Conservation (phyloP, 2,329 filamentous ascomycete species). For the Pseudogymnoascus sp. region DNA sequence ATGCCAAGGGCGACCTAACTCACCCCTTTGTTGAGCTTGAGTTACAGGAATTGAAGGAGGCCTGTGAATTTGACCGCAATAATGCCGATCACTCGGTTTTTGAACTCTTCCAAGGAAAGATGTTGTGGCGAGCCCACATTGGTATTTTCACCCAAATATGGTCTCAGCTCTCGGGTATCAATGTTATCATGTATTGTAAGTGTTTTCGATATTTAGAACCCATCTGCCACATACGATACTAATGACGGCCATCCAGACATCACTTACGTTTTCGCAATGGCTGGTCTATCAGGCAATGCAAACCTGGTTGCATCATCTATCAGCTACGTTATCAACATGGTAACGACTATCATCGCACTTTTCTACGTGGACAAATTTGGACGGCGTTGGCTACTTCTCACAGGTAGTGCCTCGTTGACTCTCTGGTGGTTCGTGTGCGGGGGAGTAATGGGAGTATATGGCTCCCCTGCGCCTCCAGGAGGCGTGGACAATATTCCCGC, state of each 20-base stretch:
- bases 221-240: neutral
- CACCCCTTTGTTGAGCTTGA: constrained; percentile 62
- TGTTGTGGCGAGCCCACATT: constrained; percentile 67
- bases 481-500: neutral
- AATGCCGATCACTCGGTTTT: constrained; percentile 66
- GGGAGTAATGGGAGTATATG: neutral
- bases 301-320: constrained; percentile 21
- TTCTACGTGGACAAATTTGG: neutral
- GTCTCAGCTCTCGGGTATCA: constrained; percentile 72
- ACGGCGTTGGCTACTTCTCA: neutral
- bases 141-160: constrained; percentile 70
- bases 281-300: constrained; percentile 27
- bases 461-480: neutral
- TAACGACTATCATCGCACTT: neutral
- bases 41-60: constrained; percentile 64
- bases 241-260: constrained; percentile 18
- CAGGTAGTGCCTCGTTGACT: neutral
- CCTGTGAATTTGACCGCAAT: constrained; percentile 64
- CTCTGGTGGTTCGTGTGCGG: neutral
- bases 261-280: constrained; percentile 32
- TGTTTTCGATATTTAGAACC: neutral
- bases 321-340: neutral
- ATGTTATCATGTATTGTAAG: constrained; percentile 63
- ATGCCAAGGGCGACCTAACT: constrained; percentile 58
- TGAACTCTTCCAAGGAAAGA: constrained; percentile 65